Evolutionary conservation across 2,329 filamentous ascomycete species (phyloP), one percentile per base, ranked within the genome.

Genomic region (Shiraia bambusicola): DNA sequence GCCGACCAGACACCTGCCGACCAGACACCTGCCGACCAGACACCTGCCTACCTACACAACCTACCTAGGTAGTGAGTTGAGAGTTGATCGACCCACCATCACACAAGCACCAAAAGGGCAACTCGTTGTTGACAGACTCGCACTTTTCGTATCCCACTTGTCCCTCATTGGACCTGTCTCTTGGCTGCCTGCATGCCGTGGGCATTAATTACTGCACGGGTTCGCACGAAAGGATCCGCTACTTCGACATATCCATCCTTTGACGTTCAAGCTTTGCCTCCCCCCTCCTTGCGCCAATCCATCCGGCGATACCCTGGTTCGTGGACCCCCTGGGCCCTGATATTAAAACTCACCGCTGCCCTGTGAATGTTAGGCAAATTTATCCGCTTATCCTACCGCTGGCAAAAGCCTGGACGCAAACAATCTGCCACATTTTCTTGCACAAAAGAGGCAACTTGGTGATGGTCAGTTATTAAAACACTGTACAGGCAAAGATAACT

Each of bases 81-180:
- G 4, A 8, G 19, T 22, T 22, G 8, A 22, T 22, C 45, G 41
- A 38, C 10, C 29, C 34, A 15, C 40, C 34, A 17, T 28, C 42
- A 24, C 24, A 25, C 27, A 14, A 28, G 19, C 19, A 22, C 19
- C 4, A 22, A 22, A 22, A 22, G 8, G 19, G 19, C 19, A 22
- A 8, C 19, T 22, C 19, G 19, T 22, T 4, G 4, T 22, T 22
- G 19, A 22, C 8, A 22, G 8, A 22, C 19, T 22, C 19, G 31
- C 25, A 27, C 29, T 19, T 10, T 28, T 12, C 31, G n/a, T 35
- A 16, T 28, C 32, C 17, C 22, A 11, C 7, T 34, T 22, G 17
- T 32, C 28, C 30, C 42, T 42, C 24, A 59, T 59, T 59, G 45
- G 54, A 17, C 38, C 12, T 48, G 52, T 54, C 49, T 46, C 51